phyloP scores from a whole-genome alignment of 139 green algal genomes.

The Tetraselmis chui region DNA sequence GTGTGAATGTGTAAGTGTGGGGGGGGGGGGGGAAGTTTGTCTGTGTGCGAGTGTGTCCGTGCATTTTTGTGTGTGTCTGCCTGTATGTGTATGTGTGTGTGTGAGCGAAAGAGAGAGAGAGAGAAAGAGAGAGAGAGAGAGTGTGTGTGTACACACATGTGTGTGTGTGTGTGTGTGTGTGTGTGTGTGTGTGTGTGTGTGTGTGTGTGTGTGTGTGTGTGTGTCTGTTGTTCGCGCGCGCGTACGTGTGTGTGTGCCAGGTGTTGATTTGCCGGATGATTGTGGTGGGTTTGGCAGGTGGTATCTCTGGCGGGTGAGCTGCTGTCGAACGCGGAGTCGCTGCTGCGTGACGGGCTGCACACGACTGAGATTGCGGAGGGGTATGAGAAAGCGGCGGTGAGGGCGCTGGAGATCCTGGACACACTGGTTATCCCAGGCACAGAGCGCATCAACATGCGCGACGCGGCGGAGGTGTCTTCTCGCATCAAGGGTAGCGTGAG shows the following conservation, averaged over 20 bases:
- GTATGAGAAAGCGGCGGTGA: slow-evolving; percentile 73
- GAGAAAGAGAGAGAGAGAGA: no score
- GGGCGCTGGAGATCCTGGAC: slow-evolving; percentile 82
- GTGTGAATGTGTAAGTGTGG: no score
- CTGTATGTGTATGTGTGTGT: no score
- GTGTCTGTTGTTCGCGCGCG: background rate
- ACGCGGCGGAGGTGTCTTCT: slow-evolving; percentile 47
- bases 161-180: no score
- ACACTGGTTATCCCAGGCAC: slow-evolving; percentile 66
- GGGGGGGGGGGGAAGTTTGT: no score
- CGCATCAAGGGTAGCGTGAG: slow-evolving; percentile 72
- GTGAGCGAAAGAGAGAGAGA: no score
- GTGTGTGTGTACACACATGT: no score
- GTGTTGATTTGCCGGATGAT: background rate
- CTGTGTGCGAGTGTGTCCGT: no score
- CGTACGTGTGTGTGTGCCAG: background rate
- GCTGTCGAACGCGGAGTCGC: slow-evolving; percentile 74
- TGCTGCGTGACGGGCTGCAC: slow-evolving; percentile 89
- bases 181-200: no score
- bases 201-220: no score
- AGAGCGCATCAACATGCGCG: slow-evolving; percentile 73
- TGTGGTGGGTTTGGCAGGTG: slow-evolving; percentile 41
- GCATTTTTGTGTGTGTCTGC: no score
- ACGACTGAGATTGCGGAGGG: slow-evolving; percentile 90
- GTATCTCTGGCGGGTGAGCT: slow-evolving; percentile 91